Conservation (phyloP, 108 stramenopile genomes). For the Nitzschia sp. region DNA sequence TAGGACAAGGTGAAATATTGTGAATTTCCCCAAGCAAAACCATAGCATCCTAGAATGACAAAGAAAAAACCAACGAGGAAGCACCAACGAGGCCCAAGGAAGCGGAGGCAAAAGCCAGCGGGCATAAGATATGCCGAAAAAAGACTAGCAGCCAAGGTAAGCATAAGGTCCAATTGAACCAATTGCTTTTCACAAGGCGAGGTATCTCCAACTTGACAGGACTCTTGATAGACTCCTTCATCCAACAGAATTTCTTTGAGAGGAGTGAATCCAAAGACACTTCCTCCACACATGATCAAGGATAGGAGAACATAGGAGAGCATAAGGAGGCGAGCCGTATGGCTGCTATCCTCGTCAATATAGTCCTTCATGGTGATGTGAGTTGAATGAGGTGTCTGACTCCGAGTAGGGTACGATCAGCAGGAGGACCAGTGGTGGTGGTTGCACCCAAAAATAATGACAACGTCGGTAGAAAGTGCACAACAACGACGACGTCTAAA, state of each 20-base stretch:
- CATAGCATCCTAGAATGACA: conserved; percentile 11
- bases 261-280: conserved; percentile 22
- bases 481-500: too few relatives aligned
- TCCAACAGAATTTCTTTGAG: conserved; percentile 19
- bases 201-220: background rate
- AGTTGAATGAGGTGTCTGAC: background rate
- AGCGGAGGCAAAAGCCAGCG: conserved; percentile 18
- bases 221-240: conserved; percentile 21
- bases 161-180: conserved; percentile 15
- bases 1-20: conserved; percentile 13
- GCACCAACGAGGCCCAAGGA: conserved; percentile 15
- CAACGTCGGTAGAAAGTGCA: too few relatives aligned
- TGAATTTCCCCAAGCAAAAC: conserved; percentile 13
- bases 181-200: conserved; percentile 15
- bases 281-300: conserved; percentile 24
- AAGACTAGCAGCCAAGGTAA: conserved; percentile 23
- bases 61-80: conserved; percentile 16
- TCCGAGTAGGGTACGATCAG: too few relatives aligned
- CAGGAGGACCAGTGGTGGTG: too few relatives aligned
- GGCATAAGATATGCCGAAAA: conserved; percentile 25
- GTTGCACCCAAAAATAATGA: too few relatives aligned
- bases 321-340: conserved; percentile 9
- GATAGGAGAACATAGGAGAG: conserved; percentile 13
- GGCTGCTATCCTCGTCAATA: conserved; percentile 26
- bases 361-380: conserved; percentile 3